Evolutionary conservation across 108 stramenopile species (phyloP), one percentile per base, ranked within the genome.

Genomic region (Nitzschia palea): DNA sequence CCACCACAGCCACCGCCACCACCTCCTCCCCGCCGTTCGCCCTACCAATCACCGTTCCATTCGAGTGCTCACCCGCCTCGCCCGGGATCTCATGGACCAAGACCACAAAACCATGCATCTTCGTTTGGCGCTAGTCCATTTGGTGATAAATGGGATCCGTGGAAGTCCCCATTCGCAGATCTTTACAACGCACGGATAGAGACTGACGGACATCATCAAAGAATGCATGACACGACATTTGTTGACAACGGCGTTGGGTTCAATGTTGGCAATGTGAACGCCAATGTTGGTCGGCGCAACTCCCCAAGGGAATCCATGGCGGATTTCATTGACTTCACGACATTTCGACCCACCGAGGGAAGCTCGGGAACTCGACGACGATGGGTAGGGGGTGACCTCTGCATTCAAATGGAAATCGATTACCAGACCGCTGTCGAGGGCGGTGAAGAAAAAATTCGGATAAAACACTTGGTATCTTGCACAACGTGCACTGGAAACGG

Each of bases 361-460:
- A 20, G 47, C 15, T 18, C 47, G 4, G n/a, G 47, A 20, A 48
- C 47, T 48, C 47, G 47, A 20, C 47, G 18, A 48, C 47, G 47
- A 10, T 48, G 47, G 47, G 47, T 48, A 4, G 47, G 47, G 5
- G 47, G 47, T 20, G 47, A 48, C n/a, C 47, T 48, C 18, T 20
- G 47, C n/a, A 48, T 48, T n/a, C 18, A 48, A 20, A 48, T 48
- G 47, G 47, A 48, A 48, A 48, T 48, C 22, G 47, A 48, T 18
- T 48, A 20, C 4, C 47, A 48, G n/a, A 48, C 47, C 4, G 47
- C 47, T 18, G 4, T 48, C 5, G 17, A 48, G 18, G 47, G 47
- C 4, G 47, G 47, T 5, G 47, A 48, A 20, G 47, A 48, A 48
- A 48, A 48, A 20, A 48, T 48, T 48, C 47, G 47, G 18, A 48